phyloP scores from a whole-genome alignment of 768 basidiomycete species.

The Cystobasidium onofrii region DNA sequence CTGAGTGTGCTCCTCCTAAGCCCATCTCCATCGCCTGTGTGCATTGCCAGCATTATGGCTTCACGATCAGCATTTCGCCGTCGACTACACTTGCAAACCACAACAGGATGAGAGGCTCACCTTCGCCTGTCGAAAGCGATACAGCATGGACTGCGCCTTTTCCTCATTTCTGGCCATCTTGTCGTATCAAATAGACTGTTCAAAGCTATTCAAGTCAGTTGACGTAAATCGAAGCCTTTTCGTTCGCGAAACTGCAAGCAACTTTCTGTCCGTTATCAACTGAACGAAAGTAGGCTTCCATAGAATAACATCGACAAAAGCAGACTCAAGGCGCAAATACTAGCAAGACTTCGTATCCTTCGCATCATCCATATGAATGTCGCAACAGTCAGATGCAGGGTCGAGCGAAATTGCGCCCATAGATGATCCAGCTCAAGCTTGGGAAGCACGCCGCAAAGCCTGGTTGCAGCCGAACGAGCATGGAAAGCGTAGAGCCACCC shows the following conservation, averaged over 20 bases:
- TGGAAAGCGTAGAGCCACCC: not conserved
- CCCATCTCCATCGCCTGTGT: conserved; percentile 73
- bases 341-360: no score
- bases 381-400: not conserved
- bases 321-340: not conserved
- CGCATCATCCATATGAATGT: conserved; percentile 1
- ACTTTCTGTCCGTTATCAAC: not conserved
- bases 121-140: conserved; percentile 93
- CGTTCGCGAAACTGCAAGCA: not conserved
- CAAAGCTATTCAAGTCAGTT: not conserved
- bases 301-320: no score
- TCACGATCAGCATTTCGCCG: not conserved
- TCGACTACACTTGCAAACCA: no score
- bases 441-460: conserved; percentile 14
- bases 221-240: not conserved
- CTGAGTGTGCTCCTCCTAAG: conserved; percentile 59
- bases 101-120: no score
- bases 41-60: not conserved
- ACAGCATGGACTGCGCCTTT: conserved; percentile 90
- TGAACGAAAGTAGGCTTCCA: no score
- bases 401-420: not conserved
- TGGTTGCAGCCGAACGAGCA: conserved; percentile 8
- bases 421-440: not conserved
- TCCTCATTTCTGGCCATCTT: conserved; percentile 86
- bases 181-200: not conserved